Conservation (phyloP, 2,329 filamentous ascomycete species). For the Colletotrichum noveboracense region DNA sequence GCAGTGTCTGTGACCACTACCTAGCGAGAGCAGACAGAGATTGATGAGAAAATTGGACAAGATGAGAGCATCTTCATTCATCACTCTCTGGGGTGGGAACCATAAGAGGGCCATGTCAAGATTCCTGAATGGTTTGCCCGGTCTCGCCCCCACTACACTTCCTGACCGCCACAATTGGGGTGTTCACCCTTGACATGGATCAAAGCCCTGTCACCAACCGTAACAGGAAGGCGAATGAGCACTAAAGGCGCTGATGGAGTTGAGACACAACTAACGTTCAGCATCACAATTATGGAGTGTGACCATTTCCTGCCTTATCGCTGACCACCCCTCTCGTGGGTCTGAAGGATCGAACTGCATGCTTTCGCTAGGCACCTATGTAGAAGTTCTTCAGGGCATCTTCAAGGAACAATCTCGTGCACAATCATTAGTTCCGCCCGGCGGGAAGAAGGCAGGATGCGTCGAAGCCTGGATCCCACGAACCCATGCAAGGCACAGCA, state of each 20-base stretch:
- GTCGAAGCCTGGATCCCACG: neutral
- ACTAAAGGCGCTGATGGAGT: neutral
- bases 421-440: neutral
- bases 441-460: fast-evolving
- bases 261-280: neutral
- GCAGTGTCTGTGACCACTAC: too few species aligned
- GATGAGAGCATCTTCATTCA: fast-evolving
- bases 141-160: neutral
- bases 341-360: neutral
- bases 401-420: neutral
- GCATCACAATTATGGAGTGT: neutral
- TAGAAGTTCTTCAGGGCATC: neutral
- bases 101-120: neutral
- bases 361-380: neutral
- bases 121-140: neutral
- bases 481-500: conserved; percentile 12
- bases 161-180: neutral
- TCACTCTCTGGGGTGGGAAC: neutral
- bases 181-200: conserved; percentile 5
- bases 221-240: neutral
- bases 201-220: neutral
- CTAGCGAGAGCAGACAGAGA: too few species aligned
- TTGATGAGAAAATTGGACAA: neutral
- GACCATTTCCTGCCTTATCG: neutral
- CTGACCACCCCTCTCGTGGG: conserved; percentile 3